phyloP scores from a whole-genome alignment of 225 moss, liverwort and hornwort species.

The Rhytidiadelphus loreus region DNA sequence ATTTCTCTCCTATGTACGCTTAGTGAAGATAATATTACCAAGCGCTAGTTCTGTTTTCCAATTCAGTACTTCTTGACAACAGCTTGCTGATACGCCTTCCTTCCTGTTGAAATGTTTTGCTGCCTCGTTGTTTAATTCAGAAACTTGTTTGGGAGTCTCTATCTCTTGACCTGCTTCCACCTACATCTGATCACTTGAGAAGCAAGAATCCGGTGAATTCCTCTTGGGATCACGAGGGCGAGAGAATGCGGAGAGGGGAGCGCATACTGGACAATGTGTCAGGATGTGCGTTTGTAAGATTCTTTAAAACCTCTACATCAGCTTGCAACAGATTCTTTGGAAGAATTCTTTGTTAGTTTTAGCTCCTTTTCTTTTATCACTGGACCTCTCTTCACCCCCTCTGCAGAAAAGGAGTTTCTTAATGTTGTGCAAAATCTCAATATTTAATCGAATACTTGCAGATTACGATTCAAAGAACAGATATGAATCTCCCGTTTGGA shows the following conservation, averaged over 20 bases:
- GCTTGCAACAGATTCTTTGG: not conserved
- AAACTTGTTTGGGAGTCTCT: constrained; percentile 88
- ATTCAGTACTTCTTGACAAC: not conserved
- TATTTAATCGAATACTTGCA: constrained; percentile 11
- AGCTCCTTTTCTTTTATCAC: not conserved
- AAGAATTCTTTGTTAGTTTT: not conserved
- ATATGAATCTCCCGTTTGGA: constrained; percentile 70
- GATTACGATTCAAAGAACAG: constrained; percentile 90
- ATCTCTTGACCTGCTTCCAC: constrained; percentile 82
- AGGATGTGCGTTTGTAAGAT: constrained; percentile 79
- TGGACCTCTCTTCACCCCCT: not conserved
- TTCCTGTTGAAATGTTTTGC: not conserved
- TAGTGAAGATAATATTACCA: not conserved
- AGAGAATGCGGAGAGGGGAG: constrained; percentile 59
- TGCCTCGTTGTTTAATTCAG: constrained; percentile 24
- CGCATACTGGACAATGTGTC: constrained; percentile 76
- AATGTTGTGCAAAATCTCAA: not conserved
- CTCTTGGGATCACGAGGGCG: constrained; percentile 45
- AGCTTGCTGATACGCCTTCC: not conserved
- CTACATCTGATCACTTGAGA: constrained; percentile 35
- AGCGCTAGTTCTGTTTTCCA: not conserved
- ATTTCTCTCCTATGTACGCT: not conserved
- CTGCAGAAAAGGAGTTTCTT: not conserved
- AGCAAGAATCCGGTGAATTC: constrained; percentile 6
- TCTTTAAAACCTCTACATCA: not conserved